phyloP scores from a whole-genome alignment of 352 stramenopile species.

The Aphanomyces euteiches region DNA sequence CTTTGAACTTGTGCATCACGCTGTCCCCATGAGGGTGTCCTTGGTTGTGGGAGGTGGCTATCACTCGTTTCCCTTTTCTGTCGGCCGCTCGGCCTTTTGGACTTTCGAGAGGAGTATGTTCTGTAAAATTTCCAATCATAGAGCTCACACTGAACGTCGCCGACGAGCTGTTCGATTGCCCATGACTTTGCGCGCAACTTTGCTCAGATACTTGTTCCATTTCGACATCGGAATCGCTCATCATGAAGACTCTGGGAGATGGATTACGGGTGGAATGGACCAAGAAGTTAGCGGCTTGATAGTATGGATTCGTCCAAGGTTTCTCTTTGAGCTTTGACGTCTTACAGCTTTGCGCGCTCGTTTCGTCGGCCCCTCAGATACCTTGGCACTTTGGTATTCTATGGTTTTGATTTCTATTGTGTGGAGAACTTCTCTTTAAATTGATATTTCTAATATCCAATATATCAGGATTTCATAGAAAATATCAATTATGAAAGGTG shows the following conservation, averaged over 20 bases:
- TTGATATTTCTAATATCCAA: neutral
- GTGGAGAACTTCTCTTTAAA: neutral
- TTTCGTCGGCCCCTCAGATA: constrained; percentile 17
- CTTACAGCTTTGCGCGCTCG: neutral
- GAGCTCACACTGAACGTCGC: no score
- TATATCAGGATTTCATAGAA: neutral
- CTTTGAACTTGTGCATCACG: neutral
- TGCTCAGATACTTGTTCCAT: neutral
- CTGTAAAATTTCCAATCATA: no score
- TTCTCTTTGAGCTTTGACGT: neutral
- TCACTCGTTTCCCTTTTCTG: neutral
- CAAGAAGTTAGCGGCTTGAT: no score
- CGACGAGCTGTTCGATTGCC: neutral
- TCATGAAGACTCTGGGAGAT: neutral
- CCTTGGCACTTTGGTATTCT: constrained; percentile 11
- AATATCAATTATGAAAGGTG: no score
- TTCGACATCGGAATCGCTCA: constrained; percentile 15
- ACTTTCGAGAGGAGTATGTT: neutral
- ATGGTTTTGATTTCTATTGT: constrained; percentile 16
- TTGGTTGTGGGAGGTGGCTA: no score
- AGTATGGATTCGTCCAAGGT: neutral
- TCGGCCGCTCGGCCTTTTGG: neutral
- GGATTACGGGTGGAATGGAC: no score
- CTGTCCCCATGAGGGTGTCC: no score
- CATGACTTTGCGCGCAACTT: neutral